Evolutionary conservation across 2,329 filamentous ascomycete species (phyloP), one percentile per base, ranked within the genome.

Genomic region (Apiospora aurea): DNA sequence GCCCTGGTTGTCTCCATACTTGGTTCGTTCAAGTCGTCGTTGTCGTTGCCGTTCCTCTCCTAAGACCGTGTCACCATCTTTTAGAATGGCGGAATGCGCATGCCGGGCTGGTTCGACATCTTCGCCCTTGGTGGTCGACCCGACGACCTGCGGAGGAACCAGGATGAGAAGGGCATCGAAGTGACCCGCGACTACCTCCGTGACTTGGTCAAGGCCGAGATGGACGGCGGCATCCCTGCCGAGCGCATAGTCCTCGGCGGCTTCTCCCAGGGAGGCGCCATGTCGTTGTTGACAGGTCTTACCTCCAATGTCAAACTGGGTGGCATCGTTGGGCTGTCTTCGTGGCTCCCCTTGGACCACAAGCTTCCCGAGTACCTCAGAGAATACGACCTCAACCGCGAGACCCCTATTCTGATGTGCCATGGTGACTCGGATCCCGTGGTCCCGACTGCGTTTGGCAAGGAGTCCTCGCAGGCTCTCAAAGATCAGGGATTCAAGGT

Each of bases 71-170:
- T 69, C 44, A 53, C 8, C 47, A 44, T 67, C 1, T 24, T 38
- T 57, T 49, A 94, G 92, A 95, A 95, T 80, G 86, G 87, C 74
- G 93, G 94, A 70, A 92, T 93, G 88, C 80, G 82, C 38, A 97
- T 97, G 94, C 94, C 95, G 1, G 95, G 92, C 34, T 96, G 94
- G 94, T 96, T 94, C 81, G 93, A 96, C 78, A 92, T 96, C 80
- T 70, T 74, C 67, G 76, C 77, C 24, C 67, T 80, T 24, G 76
- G 71, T 41, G 79, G 80, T n/a, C 75, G 68, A 24, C 72, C 75
- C 29, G 77, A 81, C 8, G 78, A 78, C 69, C 75, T 81, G 70
- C 76, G 78, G 53, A 71, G 71, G 21, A 77, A 80, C 46, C 83
- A 86, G 74, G 84, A 96, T 78, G 93, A 94, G 77, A 79, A 85